Conservation (phyloP, 1,284 basidiomycete genomes). For the Cryptococcus sp. region DNA sequence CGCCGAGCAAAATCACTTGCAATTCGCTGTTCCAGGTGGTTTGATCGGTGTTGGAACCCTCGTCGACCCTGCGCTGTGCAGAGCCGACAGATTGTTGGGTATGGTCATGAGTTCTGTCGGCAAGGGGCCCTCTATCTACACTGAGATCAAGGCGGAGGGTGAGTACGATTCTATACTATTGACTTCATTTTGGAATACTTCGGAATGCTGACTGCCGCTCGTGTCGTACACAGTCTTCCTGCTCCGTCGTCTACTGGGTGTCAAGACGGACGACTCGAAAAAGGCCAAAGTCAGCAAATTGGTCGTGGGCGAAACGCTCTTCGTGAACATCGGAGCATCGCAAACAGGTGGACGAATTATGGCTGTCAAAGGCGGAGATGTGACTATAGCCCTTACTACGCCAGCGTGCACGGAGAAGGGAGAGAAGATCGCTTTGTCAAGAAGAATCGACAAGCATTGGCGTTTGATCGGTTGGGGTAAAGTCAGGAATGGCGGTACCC, state of each 20-base stretch:
- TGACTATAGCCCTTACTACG: constrained; percentile 86
- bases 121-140: constrained; percentile 89
- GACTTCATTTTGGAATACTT: background rate
- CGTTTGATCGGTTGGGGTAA: constrained; percentile 58
- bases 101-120: constrained; percentile 95
- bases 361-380: constrained; percentile 86
- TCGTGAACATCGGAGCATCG: constrained; percentile 92
- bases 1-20: constrained; percentile 90
- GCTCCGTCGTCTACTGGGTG: constrained; percentile 91
- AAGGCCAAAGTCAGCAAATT: constrained; percentile 92
- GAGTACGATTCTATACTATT: constrained; percentile 14
- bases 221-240: constrained; percentile 66
- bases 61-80: constrained; percentile 94
- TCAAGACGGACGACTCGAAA: constrained; percentile 98
- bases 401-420: constrained; percentile 92
- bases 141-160: constrained; percentile 60
- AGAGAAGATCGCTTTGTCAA: constrained; percentile 90
- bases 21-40: constrained; percentile 96
- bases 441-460: constrained; percentile 98
- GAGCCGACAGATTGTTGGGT: constrained; percentile 94
- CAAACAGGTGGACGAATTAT: constrained; percentile 91
- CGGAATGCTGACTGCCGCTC: background rate
- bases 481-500: constrained; percentile 46
- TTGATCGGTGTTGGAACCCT: constrained; percentile 97
- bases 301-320: constrained; percentile 86